These are phyloP conservation scores for Colletotrichum noveboracense DNA, from an alignment of 2,329 filamentous ascomycete species.

Conservation along the genomic window DNA sequence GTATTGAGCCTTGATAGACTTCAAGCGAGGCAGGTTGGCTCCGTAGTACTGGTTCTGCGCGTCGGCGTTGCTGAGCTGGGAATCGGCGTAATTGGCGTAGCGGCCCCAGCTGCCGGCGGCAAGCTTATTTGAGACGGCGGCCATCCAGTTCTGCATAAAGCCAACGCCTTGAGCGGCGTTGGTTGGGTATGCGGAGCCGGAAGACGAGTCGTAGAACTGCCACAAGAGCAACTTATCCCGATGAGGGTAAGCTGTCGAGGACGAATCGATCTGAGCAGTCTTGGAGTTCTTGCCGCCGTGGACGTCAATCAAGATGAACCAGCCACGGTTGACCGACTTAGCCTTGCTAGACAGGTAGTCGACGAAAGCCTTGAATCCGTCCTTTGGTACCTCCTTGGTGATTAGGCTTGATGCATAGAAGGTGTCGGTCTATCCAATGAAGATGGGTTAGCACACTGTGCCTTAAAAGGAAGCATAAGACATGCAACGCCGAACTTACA, in stretches of 20 bases:
- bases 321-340: conserved; percentile 27
- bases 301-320: conserved; percentile 39
- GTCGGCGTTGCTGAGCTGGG: conserved; percentile 47
- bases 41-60: conserved; percentile 57
- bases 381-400: conserved; percentile 27
- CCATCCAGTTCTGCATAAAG: conserved; percentile 48
- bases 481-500: neutral
- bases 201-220: conserved; percentile 50
- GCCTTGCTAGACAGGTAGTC: conserved; percentile 31
- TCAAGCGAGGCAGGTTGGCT: conserved; percentile 38
- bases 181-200: conserved; percentile 33
- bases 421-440: conserved; percentile 26
- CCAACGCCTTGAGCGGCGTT: conserved; percentile 30
- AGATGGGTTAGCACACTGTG: neutral
- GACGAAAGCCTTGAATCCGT: conserved; percentile 27
- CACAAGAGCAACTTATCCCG: conserved; percentile 54
- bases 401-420: conserved; percentile 36
- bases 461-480: neutral
- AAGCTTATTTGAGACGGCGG: conserved; percentile 35
- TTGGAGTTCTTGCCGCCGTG: conserved; percentile 41
- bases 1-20: conserved; percentile 41
- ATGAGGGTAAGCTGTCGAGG: conserved; percentile 41
- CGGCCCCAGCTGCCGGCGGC: conserved; percentile 46
- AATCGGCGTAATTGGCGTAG: conserved; percentile 61
- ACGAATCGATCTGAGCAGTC: conserved; percentile 30